These are phyloP conservation scores for Pharus latifolius DNA, from an alignment of 176 grass and related monocot genomes.

Conservation along the genomic window DNA sequence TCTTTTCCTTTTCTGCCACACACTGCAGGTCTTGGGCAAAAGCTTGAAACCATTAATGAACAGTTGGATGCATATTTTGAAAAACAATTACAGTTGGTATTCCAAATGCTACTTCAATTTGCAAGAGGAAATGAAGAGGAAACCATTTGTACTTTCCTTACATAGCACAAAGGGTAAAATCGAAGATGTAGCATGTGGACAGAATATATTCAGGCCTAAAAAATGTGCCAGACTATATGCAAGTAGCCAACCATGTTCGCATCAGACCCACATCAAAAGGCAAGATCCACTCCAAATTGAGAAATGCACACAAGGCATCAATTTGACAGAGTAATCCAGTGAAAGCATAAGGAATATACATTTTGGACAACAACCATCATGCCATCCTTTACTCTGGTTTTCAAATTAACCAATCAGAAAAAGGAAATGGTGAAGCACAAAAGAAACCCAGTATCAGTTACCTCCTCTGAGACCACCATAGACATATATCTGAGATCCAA, in stretches of 20 bases:
- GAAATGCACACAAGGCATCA: conserved; percentile 10
- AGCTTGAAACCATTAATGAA: no score
- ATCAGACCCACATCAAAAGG: not conserved
- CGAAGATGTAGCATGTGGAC: no score
- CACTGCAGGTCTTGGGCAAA: no score
- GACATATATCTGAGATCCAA: conserved; percentile 82
- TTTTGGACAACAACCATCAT: not conserved
- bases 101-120: no score
- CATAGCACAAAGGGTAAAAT: no score
- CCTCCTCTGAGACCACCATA: conserved; percentile 93
- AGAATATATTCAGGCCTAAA: not conserved
- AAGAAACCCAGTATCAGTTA: conserved; percentile 23
- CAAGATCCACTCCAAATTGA: not conserved
- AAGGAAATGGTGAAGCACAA: not conserved
- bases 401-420: conserved; percentile 2
- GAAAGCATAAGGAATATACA: not conserved
- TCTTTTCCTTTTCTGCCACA: no score
- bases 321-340: not conserved
- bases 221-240: not conserved
- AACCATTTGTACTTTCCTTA: not conserved
- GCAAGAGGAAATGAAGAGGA: conserved; percentile 9
- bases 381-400: not conserved
- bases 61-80: no score
- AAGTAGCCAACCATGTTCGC: no score
- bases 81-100: no score